These are phyloP conservation scores for Boletus reticulatus DNA, from an alignment of 768 basidiomycete species.

Conservation along the genomic window DNA sequence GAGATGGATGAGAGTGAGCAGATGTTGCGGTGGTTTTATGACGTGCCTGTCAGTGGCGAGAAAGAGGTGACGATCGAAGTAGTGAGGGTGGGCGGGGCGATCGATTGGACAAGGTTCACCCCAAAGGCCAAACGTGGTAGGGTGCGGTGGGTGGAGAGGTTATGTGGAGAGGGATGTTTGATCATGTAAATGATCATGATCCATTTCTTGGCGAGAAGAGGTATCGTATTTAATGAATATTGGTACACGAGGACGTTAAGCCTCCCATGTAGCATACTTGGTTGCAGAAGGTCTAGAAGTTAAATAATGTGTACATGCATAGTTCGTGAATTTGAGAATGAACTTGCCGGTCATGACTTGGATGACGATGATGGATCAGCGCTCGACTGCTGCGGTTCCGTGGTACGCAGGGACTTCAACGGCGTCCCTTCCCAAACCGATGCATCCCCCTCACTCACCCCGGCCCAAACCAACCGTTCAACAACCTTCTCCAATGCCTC, in stretches of 20 bases:
- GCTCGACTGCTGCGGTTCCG: conserved; percentile 1
- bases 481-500: conserved; percentile 67
- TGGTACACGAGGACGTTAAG: background rate
- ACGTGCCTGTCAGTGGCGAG: conserved; percentile 27
- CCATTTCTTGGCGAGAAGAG: background rate
- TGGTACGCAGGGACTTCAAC: conserved; percentile 36
- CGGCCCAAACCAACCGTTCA: conserved; percentile 66
- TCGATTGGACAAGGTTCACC: conserved; percentile 21
- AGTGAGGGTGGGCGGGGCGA: conserved; percentile 40
- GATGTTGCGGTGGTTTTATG: conserved; percentile 51
- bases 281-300: background rate
- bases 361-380: background rate
- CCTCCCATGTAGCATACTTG: conserved; percentile 1
- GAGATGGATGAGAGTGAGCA: conserved; percentile 49
- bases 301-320: background rate
- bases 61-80: conserved; percentile 41
- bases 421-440: conserved; percentile 54
- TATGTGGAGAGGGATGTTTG: conserved; percentile 20
- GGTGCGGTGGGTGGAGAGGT: conserved; percentile 5
- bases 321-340: background rate
- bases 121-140: background rate
- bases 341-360: conserved; percentile 1
- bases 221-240: conserved; percentile 10
- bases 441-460: conserved; percentile 55
- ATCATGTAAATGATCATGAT: conserved; percentile 19